Evolutionary conservation across 1,139 yeast species (phyloP).

Genomic region (Debaryomyces robertsiae): DNA sequence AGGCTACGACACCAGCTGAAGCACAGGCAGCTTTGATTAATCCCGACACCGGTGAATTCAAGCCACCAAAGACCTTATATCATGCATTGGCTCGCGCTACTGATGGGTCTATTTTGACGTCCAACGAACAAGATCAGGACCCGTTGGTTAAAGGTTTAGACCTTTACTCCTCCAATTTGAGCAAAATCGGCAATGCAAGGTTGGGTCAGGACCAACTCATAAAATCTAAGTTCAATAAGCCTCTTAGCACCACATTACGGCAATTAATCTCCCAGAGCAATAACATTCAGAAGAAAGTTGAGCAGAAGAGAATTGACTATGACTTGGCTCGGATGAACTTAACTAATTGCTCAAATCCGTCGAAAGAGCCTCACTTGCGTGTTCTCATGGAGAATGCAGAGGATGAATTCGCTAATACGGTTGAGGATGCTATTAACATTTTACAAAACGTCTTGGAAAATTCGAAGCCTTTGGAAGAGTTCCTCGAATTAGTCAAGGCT

Average conservation of each 20-base stretch:
- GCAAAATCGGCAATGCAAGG: conserved; percentile 81
- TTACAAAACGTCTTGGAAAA: conserved; percentile 82
- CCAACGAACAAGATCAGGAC: conserved; percentile 52
- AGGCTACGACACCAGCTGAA: conserved; percentile 78
- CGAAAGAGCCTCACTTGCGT: conserved; percentile 73
- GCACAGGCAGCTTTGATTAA: conserved; percentile 74
- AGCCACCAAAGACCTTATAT: conserved; percentile 80
- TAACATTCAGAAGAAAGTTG: conserved; percentile 74
- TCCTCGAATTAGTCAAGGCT: conserved; percentile 72
- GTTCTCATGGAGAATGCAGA: conserved; percentile 83
- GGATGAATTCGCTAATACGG: conserved; percentile 88
- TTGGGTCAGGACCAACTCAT: conserved; percentile 81
- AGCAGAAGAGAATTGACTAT: conserved; percentile 75
- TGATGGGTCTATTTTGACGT: conserved; percentile 50
- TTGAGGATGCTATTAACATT: conserved; percentile 83
- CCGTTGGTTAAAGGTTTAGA: conserved; percentile 48
- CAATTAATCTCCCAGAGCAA: conserved; percentile 67
- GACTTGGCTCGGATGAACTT: conserved; percentile 74
- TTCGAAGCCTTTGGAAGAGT: conserved; percentile 70
- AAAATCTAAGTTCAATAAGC: conserved; percentile 67
- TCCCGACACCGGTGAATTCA: conserved; percentile 54
- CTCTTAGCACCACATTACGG: conserved; percentile 64
- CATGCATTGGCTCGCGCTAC: conserved; percentile 85
- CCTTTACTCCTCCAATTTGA: conserved; percentile 44
- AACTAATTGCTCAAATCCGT: conserved; percentile 69